Evolutionary conservation across 2,329 filamentous ascomycete genomes (phyloP).

Genomic region (Penicillium italicum): DNA sequence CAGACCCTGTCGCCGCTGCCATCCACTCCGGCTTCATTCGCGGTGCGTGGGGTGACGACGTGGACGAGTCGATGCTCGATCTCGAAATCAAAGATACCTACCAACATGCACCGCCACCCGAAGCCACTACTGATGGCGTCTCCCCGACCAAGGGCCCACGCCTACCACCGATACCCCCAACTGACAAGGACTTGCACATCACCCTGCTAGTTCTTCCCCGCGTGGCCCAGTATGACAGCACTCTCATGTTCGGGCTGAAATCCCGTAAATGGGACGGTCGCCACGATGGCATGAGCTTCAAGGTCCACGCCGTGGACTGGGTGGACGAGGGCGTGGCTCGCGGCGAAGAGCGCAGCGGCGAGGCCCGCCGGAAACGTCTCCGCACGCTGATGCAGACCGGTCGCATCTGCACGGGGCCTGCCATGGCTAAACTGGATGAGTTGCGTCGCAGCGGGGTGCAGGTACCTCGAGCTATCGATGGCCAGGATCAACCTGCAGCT

Average conservation of each 20-base stretch:
- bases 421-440: constrained; percentile 35
- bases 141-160: constrained; percentile 28
- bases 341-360: constrained; percentile 46
- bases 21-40: constrained; percentile 92
- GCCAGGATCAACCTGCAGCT: constrained; percentile 24
- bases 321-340: constrained; percentile 64
- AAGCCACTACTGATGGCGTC: constrained; percentile 10
- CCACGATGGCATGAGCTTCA: constrained; percentile 88
- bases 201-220: constrained; percentile 78
- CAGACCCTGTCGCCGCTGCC: constrained; percentile 84
- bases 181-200: constrained; percentile 77
- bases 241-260: constrained; percentile 73
- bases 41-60: constrained; percentile 78
- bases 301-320: constrained; percentile 77
- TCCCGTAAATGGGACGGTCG: constrained; percentile 73
- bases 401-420: constrained; percentile 41
- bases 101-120: constrained; percentile 44
- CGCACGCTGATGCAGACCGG: constrained; percentile 43
- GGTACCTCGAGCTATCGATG: constrained; percentile 29
- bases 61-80: constrained; percentile 66
- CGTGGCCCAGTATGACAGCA: constrained; percentile 71
- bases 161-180: constrained; percentile 51
- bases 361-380: constrained; percentile 50
- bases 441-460: constrained; percentile 32
- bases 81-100: constrained; percentile 49